Base-by-base conservation (phyloP, 129 eudicot species). In the Logfia minima region DNA sequence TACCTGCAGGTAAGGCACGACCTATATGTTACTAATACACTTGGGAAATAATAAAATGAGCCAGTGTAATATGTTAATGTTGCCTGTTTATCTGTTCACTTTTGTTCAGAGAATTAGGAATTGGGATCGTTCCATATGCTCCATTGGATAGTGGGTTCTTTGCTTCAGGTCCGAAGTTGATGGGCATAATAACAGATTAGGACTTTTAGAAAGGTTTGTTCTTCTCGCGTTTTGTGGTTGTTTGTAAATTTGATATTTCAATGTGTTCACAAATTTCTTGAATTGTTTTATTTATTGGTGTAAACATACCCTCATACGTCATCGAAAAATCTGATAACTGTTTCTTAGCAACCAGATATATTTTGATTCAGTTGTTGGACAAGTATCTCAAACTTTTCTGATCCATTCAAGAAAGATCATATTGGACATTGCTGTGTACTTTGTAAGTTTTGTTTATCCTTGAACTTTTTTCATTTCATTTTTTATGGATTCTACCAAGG, bases 91-190 rank as follows among this genome's bases (percentile, higher is more conserved):
- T 70, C 7, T 77, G 59, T 56, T 60, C 1, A 26, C 41, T 10
- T 1, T 53, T 34, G 17, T 66, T 0, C 77, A 90, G 92, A 82
- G 92, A 90, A 80, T 78, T 87, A 56, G 91, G 92, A 51, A 92
- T 92, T 32, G 92, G 96, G 37, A 92, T 92, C 26, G 91, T 89
- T 59, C 88, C 90, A 41, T 89, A 75, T 51, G 75, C 80, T 76
- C 93, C 93, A 6, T 79, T 88, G 11, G 91, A 90, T 7, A 72
- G 87, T 41, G 91, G 93, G n/a, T 88, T 86, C 76, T 81, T 88
- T 4, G 81, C 87, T 32, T 32, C 77, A 0, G 96, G 90, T 35
- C 81, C 86, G 10, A 80, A 86, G 75, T 21, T 90, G 75, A 53
- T 84, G 35, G 90, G 86, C 28, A 78, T 83, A 0, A 82, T 28